Evolutionary conservation across 1,284 basidiomycete genomes (phyloP), one percentile per base, ranked within the genome.

Genomic region (Leccinum huronense): DNA sequence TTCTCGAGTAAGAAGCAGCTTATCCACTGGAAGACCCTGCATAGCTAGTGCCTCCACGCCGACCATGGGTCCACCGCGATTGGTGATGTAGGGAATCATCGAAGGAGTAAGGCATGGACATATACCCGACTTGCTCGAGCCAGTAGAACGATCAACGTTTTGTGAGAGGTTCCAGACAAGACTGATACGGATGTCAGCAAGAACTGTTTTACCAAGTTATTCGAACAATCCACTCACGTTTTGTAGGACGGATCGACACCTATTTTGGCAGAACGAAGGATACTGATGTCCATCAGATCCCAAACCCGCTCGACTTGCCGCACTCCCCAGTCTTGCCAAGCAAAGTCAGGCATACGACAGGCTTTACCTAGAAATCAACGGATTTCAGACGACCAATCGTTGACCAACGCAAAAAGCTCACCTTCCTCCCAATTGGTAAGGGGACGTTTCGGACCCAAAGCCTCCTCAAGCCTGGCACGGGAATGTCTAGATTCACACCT

Each of bases 131-230:
- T 88, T 89, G 64, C 84, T 87, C 0, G 91, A 89, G 4, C 91
- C 92, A 48, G 90, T 93, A 53, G 91, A 92, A 14, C 95, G 87
- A 76, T 95, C 94, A 34, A 98, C 96, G 69, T 98, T 98, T 76
- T 98, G 95, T 4, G 94, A 96, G n/a, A 98, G 83, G 76, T 98
- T 98, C 96, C 95, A 98, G 1, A 97, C 91, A 77, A 90, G 82
- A 1, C 90, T 93, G 66, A 62, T 61, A 34, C 23, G 61, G 27
- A 61, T 59, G 58, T 76, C 7, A 76, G 67, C 31, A 53, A 30
- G 69, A 34, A 63, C 45, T 57, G 58, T 65, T 31, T 7, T 48
- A 58, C 16, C n/a, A 63, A 57, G 53, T 51, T 23, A 40, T 40
- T 23, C 19, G n/a, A 14, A 2, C 27, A 23, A 36, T 63, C 51